phyloP scores from a whole-genome alignment of 192 early-diverging fungal species.

The Entrophospora sp. region DNA sequence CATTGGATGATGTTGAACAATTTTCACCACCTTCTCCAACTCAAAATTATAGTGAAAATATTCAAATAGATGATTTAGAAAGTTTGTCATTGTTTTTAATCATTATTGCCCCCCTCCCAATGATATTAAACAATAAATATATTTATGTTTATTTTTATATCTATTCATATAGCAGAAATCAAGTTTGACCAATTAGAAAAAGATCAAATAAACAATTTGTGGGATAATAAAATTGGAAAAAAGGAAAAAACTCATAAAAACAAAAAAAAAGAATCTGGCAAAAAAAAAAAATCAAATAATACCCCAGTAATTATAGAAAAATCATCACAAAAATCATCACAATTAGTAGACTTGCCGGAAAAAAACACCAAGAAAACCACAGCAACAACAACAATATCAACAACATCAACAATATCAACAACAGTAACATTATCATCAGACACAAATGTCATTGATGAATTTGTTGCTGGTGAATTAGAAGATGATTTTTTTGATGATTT shows the following conservation, averaged over 20 bases:
- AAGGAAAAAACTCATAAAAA: too few species aligned
- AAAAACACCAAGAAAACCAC: background rate
- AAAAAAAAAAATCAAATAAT: too few species aligned
- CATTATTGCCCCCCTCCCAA: too few species aligned
- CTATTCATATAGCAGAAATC: too few species aligned
- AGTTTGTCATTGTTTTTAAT: too few species aligned
- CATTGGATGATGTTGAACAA: constrained; percentile 29
- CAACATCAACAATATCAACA: background rate
- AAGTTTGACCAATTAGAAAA: too few species aligned
- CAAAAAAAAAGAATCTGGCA: background rate
- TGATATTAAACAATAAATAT: too few species aligned
- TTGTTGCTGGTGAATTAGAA: constrained; percentile 36
- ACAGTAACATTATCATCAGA: constrained; percentile 21
- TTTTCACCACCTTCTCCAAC: constrained; percentile 22
- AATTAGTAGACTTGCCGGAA: background rate
- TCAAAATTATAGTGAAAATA: background rate
- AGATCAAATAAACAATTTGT: constrained; percentile 11
- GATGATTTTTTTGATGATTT: constrained; percentile 39
- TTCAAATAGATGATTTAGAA: too few species aligned
- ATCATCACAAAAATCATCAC: background rate
- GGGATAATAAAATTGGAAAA: background rate
- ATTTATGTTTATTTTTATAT: background rate
- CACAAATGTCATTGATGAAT: constrained; percentile 31
- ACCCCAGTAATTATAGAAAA: too few species aligned
- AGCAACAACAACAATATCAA: background rate